A percentile compares a stretch with the other conserved stretches of the same genome.
Evolutionary conservation across 2,329 filamentous ascomycete genomes (phyloP).

Genomic region (Nothophoma quercina): DNA sequence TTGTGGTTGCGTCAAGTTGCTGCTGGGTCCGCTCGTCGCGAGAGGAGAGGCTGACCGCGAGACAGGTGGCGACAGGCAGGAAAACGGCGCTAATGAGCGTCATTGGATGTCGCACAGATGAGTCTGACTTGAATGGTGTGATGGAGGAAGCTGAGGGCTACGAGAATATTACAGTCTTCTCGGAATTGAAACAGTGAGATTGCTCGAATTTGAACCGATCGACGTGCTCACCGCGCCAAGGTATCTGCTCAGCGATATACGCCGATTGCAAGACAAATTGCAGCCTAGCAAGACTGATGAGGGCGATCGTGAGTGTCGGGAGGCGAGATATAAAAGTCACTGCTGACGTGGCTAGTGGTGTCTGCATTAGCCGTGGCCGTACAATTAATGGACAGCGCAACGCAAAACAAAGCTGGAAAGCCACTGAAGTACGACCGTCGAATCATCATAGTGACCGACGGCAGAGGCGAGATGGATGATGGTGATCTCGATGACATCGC

Average conservation of each 20-base stretch:
- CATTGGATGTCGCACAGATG: conserved; percentile 81
- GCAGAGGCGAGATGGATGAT: conserved; percentile 73
- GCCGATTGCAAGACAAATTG: conserved; percentile 68
- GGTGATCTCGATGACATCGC: conserved; percentile 75
- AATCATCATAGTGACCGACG: conserved; percentile 88
- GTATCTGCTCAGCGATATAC: conserved; percentile 73
- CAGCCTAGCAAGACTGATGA: conserved; percentile 70
- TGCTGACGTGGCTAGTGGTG: conserved; percentile 59
- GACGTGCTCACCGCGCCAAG: conserved; percentile 41
- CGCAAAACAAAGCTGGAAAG: conserved; percentile 68
- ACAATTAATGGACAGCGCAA: conserved; percentile 88
- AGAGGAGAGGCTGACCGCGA: conserved; percentile 7
- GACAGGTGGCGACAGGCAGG: conserved; percentile 67
- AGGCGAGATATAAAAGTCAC: background rate
- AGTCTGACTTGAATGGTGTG: conserved; percentile 48
- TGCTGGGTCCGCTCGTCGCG: background rate
- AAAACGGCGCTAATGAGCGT: conserved; percentile 82
- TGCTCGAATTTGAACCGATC: background rate
- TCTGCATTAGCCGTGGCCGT: conserved; percentile 87
- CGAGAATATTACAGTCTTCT: conserved; percentile 79
- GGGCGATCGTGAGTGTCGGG: conserved; percentile 71
- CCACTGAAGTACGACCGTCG: conserved; percentile 46
- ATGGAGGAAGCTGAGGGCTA: conserved; percentile 75
- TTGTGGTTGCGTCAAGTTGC: background rate
- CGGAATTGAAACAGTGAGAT: conserved; percentile 66